These are phyloP conservation scores for Ceratobasidium sp. DNA, from an alignment of 1,284 basidiomycete genomes.

Conservation along the genomic window DNA sequence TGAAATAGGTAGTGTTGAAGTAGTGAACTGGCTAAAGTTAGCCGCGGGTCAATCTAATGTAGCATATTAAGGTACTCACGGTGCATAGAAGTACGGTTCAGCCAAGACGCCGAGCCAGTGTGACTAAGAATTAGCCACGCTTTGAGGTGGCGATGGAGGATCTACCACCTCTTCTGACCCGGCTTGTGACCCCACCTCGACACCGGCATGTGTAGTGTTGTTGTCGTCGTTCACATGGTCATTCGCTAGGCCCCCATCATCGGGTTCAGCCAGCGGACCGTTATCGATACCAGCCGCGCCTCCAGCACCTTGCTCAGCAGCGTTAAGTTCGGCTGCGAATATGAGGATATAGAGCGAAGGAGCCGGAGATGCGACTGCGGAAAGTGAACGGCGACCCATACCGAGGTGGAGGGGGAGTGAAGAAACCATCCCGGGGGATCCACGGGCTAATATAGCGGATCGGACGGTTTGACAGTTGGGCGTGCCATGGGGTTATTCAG, in stretches of 20 bases:
- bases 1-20: not conserved
- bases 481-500: too few relatives aligned
- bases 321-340: not conserved
- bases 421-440: not conserved
- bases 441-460: not conserved
- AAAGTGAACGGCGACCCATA: slow-evolving; percentile 4
- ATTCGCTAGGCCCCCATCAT: not conserved
- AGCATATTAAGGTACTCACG: not conserved
- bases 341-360: not conserved
- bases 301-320: not conserved
- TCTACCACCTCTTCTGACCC: not conserved
- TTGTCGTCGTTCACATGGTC: too few relatives aligned
- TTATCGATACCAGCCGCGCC: not conserved
- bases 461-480: not conserved
- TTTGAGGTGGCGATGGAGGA: not conserved
- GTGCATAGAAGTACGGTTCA: not conserved
- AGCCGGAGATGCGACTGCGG: not conserved
- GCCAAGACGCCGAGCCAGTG: not conserved
- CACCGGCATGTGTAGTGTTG: not conserved
- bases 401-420: not conserved
- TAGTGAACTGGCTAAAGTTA: not conserved
- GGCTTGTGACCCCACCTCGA: not conserved
- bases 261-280: not conserved
- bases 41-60: not conserved
- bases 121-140: not conserved